Evolutionary conservation across 2,329 filamentous ascomycete species (phyloP).

Genomic region (Colletotrichum theobromicola): DNA sequence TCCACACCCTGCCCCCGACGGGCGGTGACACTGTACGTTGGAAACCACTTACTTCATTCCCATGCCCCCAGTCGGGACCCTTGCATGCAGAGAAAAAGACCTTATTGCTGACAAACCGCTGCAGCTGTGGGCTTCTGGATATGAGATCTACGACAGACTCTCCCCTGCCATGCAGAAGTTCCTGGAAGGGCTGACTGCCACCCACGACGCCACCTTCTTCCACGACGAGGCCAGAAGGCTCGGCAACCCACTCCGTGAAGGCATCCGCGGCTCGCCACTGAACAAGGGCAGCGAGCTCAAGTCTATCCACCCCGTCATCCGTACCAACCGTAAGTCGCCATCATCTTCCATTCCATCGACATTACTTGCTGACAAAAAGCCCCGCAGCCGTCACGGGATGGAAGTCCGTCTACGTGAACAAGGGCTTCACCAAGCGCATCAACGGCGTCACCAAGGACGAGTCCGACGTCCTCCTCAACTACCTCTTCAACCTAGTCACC

Average conservation of each 20-base stretch:
- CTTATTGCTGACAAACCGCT: conserved; percentile 23
- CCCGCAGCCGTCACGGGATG: conserved; percentile 55
- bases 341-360: background rate
- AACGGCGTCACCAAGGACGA: conserved; percentile 60
- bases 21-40: conserved; percentile 43
- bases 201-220: conserved; percentile 55
- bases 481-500: conserved; percentile 52
- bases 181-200: conserved; percentile 54
- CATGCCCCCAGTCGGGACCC: background rate
- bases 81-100: background rate
- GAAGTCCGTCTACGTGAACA: conserved; percentile 59
- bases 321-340: conserved; percentile 53
- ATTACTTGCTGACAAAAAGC: background rate
- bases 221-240: conserved; percentile 52
- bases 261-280: conserved; percentile 57
- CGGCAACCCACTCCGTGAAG: conserved; percentile 49
- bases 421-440: conserved; percentile 58
- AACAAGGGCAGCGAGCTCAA: conserved; percentile 59
- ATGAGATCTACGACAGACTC: conserved; percentile 60
- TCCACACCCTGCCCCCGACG: conserved; percentile 45
- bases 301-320: conserved; percentile 58
- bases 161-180: conserved; percentile 52
- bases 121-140: conserved; percentile 55
- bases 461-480: conserved; percentile 54
- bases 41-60: background rate